Percentiles rank a stretch among this genome's conserved stretches.
Conservation (phyloP, 345 rosid species). For the Carallia pectinifolia region DNA sequence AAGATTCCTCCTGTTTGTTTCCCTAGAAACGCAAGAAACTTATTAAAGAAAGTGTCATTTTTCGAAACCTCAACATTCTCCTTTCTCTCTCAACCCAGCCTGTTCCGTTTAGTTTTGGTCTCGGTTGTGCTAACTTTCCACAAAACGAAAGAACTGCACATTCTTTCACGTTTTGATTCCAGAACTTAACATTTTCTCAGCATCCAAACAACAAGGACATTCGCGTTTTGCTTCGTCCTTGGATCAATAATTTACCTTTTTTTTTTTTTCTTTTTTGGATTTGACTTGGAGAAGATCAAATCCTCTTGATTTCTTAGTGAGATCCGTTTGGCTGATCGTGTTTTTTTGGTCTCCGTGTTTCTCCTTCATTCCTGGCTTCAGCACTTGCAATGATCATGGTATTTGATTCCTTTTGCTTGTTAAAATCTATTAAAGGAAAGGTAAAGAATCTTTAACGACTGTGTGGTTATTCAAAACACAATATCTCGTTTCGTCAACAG, state of each 20-base stretch:
- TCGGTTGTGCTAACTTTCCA: neutral
- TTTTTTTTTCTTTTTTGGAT: too few relatives aligned
- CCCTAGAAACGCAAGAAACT: neutral
- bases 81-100: neutral
- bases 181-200: neutral
- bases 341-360: neutral
- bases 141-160: neutral
- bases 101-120: neutral
- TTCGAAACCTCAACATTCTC: neutral
- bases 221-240: neutral
- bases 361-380: too few relatives aligned
- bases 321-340: neutral
- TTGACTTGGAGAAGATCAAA: too few relatives aligned
- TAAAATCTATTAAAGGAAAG: neutral
- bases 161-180: neutral
- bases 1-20: slow-evolving; percentile 10
- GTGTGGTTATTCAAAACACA: too few relatives aligned
- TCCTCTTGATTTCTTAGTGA: neutral
- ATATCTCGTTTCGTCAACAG: too few relatives aligned
- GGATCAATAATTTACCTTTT: neutral
- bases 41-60: neutral
- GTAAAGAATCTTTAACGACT: neutral
- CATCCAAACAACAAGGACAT: slow-evolving; percentile 3
- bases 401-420: slow-evolving; percentile 15
- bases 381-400: too few relatives aligned